Evolutionary conservation across 495 filamentous ascomycete species (phyloP).

Genomic region (Coniosporium apollinis): DNA sequence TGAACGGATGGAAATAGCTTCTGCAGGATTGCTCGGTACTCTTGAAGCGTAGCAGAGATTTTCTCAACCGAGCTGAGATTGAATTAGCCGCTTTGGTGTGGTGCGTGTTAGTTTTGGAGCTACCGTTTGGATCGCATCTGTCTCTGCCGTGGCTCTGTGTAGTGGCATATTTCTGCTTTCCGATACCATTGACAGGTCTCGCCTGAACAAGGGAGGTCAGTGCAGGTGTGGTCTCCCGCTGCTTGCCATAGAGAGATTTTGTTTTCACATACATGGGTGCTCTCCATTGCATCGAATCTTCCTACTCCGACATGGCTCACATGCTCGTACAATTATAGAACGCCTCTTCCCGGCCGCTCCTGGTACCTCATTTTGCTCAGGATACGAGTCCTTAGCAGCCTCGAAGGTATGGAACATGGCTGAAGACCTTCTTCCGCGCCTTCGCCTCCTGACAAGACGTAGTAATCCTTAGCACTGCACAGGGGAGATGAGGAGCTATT

Average conservation of each 20-base stretch:
- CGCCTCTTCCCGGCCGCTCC: no score
- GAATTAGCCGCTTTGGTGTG: no score
- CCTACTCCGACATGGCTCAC: conserved; percentile 9
- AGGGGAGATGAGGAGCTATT: no score
- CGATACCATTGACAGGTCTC: conserved; percentile 24
- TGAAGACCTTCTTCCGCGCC: no score
- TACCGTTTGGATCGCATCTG: conserved; percentile 22
- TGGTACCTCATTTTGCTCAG: no score
- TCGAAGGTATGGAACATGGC: no score
- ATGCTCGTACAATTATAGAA: conserved; percentile 7
- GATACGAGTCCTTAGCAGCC: no score
- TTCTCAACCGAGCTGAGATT: no score
- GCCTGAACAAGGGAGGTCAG: no score
- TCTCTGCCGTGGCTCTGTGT: conserved; percentile 21
- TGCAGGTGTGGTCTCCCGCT: not conserved
- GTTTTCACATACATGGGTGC: not conserved
- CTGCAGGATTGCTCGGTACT: conserved; percentile 21
- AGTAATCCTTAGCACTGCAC: no score
- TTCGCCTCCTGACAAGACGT: no score
- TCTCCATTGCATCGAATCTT: conserved; percentile 12
- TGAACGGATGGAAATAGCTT: conserved; percentile 32
- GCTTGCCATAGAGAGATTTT: not conserved
- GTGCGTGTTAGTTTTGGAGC: conserved; percentile 7
- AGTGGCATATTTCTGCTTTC: conserved; percentile 20
- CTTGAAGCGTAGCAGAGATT: no score